Base-by-base conservation (phyloP, 2,329 filamentous ascomycete genomes). In the Colletotrichum higginsianum region DNA sequence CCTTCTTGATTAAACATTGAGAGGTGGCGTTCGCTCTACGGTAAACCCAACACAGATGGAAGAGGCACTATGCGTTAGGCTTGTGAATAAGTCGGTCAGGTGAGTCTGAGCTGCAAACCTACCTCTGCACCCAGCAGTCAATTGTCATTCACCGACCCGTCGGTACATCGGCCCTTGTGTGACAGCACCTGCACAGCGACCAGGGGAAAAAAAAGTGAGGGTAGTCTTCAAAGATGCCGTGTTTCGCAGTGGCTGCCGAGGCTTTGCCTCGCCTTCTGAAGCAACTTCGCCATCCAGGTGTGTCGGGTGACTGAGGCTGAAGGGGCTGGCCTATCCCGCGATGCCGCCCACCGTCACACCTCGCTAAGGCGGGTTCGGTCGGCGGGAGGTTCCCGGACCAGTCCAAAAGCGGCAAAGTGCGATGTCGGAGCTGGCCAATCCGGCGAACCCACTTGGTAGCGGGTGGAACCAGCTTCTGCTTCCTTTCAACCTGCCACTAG, bases 31-130 rank as follows among this genome's bases (percentile, higher is more conserved):
- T 44, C 21, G 38, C 16, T 53, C 57, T 47, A 44, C 44, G 61
- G 26, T 16, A 35, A 26, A 26, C 47, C 38, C 38, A 68, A 68
- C 46, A 46, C 11, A 50, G 58, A 23, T 35, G 16, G 55, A 53
- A 50, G 57, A 58, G 11, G 40, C 47, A 50, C 64, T 46, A 35
- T 13, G 44, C 18, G 64, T 23, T 56, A 44, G 44, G 50, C 21
- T 50, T 30, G 44, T n/a, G 38, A 44, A 16, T 55, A 15, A 56
- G 46, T 50, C 44, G 50, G 46, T 63, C 65, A 71, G 66, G 58
- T 71, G 57, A 68, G 68, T 68, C 68, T 68, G 68, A 71, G 68
- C 68, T 64, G 55, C 68, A 62, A 62, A 67, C 52, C 26, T 63
- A 68, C 42, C 44, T 44, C 0, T 35, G 30, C 30, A 35, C 30